Evolutionary conservation across 148 eudicot species (phyloP), one percentile per base, ranked within the genome.

Genomic region (Linanthus parryae): DNA sequence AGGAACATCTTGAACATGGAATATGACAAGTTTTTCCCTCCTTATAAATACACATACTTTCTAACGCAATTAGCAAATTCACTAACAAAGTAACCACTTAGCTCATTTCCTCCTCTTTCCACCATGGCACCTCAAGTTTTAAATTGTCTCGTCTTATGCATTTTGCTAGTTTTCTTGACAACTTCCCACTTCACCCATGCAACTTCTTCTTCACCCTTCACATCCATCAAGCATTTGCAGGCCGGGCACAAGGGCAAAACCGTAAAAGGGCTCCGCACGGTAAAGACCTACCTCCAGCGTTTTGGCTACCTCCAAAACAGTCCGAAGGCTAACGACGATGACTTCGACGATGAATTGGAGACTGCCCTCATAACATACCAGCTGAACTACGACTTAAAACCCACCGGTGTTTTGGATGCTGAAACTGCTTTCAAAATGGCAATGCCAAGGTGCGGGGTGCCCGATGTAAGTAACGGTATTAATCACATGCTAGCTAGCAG

Each of bases 341-440:
- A 47, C 8, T 67, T 67, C 8, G 71, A 67, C 5, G 62, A 67
- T 14, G n/a, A 27, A 8, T 34, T 67, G 0, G 72, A 67, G 60
- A 13, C 57, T 0, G 66, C 72, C 1, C 14, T 62, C 30, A 56
- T 44, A 36, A 42, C 48, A 0, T 61, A 68, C 44, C 72, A 68
- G 22, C 8, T 24, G n/a, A 61, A 52, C 42, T 67, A 38, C 18
- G 57, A 48, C 18, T 17, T 67, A 2, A 60, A 67, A 0, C 23
- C 40, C 39, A 67, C 66, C 0, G 66, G 72, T 4, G 24, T 14
- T 12, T 8, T 67, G 21, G 72, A 67, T 7, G 28, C 35, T 7
- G 10, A 30, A 2, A 67, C 72, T 0, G 31, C 48, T 2, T 24
- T 57, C 3, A 26, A 29, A 18, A 56, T 68, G 67, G 24, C 22